A percentile compares a stretch with the other conserved stretches of the same genome.
Conservation (phyloP, 1,284 basidiomycete species). For the Ceratobasidium sp. region DNA sequence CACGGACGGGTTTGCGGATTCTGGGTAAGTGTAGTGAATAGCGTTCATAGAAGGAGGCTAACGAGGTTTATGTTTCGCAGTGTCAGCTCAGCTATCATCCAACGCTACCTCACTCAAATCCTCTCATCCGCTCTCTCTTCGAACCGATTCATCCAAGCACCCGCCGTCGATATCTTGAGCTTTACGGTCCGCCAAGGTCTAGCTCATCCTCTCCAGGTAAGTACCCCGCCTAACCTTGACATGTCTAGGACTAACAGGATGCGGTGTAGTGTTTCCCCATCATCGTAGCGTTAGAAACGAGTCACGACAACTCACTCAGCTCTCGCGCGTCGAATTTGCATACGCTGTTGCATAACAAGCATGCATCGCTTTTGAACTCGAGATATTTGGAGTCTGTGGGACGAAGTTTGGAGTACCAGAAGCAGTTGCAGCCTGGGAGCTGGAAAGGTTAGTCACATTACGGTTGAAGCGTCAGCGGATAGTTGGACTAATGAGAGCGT, state of each 20-base stretch:
- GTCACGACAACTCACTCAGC: constrained; percentile 71
- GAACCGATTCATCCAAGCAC: constrained; percentile 77
- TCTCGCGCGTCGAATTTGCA: constrained; percentile 86
- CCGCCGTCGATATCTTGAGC: constrained; percentile 91
- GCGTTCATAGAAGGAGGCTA: background rate
- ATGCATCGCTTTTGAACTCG: constrained; percentile 89
- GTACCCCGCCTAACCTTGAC: constrained; percentile 48
- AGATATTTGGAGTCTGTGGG: constrained; percentile 85
- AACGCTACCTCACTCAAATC: constrained; percentile 89
- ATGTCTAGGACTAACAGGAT: constrained; percentile 20
- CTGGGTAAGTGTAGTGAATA: constrained; percentile 72
- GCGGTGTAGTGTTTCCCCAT: constrained; percentile 84
- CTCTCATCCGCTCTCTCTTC: constrained; percentile 83
- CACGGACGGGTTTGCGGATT: constrained; percentile 94
- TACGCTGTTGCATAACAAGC: constrained; percentile 86
- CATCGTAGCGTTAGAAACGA: constrained; percentile 93
- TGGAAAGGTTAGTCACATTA: constrained; percentile 64
- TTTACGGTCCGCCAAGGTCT: constrained; percentile 96
- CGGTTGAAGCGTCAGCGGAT: background rate
- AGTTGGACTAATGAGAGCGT: background rate
- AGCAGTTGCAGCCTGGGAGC: constrained; percentile 62
- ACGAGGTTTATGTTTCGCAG: constrained; percentile 61
- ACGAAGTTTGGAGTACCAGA: constrained; percentile 87
- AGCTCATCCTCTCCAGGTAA: constrained; percentile 90
- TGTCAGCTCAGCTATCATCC: constrained; percentile 92